phyloP scores from a whole-genome alignment of 106 monocot species.

The Dioscorea zingiberensis region DNA sequence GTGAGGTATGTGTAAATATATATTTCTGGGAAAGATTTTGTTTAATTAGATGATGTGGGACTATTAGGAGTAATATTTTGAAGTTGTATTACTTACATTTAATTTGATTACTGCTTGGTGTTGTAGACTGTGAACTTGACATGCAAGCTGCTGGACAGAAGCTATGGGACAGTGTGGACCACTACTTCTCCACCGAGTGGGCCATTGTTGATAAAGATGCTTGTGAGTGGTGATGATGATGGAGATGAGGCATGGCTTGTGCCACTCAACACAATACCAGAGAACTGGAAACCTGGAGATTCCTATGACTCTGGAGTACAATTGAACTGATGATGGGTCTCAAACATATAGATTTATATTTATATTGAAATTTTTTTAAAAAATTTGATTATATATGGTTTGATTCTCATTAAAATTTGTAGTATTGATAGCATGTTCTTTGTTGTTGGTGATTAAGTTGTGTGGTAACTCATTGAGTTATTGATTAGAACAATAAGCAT shows the following conservation, averaged over 20 bases:
- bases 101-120: not conserved
- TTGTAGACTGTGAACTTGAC: conserved; percentile 54
- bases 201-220: conserved; percentile 52
- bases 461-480: too few species aligned
- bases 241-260: conserved; percentile 53
- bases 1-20: conserved; percentile 37
- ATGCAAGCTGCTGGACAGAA: conserved; percentile 54
- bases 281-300: conserved; percentile 44
- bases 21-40: too few species aligned
- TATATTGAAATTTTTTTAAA: too few species aligned
- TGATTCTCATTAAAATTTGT: too few species aligned
- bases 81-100: not conserved
- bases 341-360: not conserved
- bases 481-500: too few species aligned
- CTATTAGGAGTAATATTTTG: not conserved
- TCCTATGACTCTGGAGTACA: conserved; percentile 61
- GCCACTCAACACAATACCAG: conserved; percentile 39
- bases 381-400: too few species aligned
- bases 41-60: not conserved
- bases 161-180: conserved; percentile 63
- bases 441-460: too few species aligned
- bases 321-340: conserved; percentile 20
- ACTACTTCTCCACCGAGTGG: conserved; percentile 48
- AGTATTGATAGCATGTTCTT: too few species aligned
- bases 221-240: conserved; percentile 33